Percentiles rank a stretch among this genome's conserved stretches.
phyloP scores from a whole-genome alignment of 768 basidiomycete species.

The Termitomyces sp. region DNA sequence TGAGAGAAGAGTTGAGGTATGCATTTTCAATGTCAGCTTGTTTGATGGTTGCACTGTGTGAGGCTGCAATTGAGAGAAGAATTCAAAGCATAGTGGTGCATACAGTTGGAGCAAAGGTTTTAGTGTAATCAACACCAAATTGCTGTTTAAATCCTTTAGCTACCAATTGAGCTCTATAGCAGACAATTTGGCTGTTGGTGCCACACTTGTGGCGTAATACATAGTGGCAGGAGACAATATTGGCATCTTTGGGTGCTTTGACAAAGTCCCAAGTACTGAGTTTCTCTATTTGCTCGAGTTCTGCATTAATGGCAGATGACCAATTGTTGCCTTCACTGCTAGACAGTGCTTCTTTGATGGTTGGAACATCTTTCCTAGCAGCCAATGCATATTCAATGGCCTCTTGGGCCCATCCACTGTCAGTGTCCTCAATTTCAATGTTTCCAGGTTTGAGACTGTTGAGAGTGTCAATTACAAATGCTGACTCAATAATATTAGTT shows the following conservation, averaged over 20 bases:
- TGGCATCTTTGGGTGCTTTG: neutral
- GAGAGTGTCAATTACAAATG: neutral
- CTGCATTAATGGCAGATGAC: neutral
- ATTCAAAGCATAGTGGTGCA: neutral
- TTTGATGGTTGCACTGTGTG: neutral
- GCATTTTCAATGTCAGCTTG: too few species aligned
- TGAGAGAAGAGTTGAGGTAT: too few species aligned
- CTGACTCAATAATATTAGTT: neutral
- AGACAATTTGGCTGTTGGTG: neutral
- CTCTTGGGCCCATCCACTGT: neutral
- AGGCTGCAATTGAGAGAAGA: neutral
- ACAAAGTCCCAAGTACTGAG: neutral
- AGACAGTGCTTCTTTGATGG: neutral
- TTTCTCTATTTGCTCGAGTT: neutral
- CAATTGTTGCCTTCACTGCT: neutral
- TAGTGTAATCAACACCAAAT: too few species aligned
- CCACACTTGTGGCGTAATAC: neutral
- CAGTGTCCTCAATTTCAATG: neutral
- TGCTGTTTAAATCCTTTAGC: too few species aligned
- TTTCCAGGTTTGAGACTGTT: neutral
- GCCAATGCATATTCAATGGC: neutral
- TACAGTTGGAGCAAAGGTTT: neutral
- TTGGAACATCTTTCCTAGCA: neutral
- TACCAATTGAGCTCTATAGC: too few species aligned
- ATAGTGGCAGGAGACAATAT: neutral